These are phyloP conservation scores for Solanum clarkiae DNA, from an alignment of 257 asterid genomes.

Conservation along the genomic window DNA sequence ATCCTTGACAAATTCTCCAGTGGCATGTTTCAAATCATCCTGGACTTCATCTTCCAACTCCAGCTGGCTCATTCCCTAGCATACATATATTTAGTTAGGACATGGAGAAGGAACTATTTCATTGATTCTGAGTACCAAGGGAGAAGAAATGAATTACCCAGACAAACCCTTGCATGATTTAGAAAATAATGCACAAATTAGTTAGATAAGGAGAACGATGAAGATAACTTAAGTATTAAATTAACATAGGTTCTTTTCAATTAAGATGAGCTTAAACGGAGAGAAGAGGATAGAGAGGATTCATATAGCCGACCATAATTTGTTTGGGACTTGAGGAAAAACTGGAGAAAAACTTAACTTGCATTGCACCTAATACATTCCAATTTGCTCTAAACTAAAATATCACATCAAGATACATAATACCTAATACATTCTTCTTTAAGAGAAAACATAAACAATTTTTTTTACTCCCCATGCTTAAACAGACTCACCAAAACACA, in stretches of 20 bases:
- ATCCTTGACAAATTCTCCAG: conserved; percentile 82
- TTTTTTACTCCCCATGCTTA: not conserved
- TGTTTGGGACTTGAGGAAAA: not conserved
- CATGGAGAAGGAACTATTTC: not conserved
- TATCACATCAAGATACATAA: not conserved
- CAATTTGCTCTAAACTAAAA: not conserved
- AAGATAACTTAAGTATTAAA: not conserved
- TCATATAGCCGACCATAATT: not conserved
- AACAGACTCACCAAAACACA: not conserved
- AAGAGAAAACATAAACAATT: not conserved
- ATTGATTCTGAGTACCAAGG: not conserved
- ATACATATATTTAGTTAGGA: not conserved
- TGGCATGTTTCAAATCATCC: conserved; percentile 91
- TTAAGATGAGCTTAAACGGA: not conserved
- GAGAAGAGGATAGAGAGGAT: not conserved
- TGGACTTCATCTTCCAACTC: conserved; percentile 92
- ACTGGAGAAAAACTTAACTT: no score
- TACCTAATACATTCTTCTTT: not conserved
- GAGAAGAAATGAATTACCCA: not conserved
- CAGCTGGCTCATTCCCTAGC: conserved; percentile 90
- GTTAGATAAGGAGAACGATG: not conserved
- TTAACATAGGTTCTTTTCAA: not conserved
- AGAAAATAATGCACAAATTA: not conserved
- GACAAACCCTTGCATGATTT: not conserved
- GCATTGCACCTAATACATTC: not conserved